Percentiles rank a stretch among this genome's conserved stretches.
Evolutionary conservation across 352 stramenopile species (phyloP).

Genomic region (Pythium pyrilobum): DNA sequence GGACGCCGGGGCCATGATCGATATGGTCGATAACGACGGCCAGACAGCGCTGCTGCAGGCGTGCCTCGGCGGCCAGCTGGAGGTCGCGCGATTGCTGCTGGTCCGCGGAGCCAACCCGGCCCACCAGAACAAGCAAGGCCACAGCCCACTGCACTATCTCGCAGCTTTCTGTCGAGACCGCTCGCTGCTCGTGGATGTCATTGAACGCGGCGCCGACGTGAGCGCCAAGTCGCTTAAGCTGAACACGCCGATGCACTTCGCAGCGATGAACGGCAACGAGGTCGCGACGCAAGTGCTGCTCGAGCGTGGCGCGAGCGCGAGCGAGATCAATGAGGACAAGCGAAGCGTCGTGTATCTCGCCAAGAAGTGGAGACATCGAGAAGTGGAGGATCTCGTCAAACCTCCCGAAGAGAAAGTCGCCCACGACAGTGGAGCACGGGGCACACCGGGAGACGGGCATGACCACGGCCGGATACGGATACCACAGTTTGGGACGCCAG

Average conservation of each 20-base stretch:
- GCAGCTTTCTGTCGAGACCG: conserved; percentile 55
- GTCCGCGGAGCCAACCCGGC: conserved; percentile 41
- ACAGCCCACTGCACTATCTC: conserved; percentile 62
- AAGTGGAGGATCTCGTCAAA: conserved; percentile 49
- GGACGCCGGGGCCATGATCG: conserved; percentile 38
- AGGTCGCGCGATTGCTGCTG: conserved; percentile 44
- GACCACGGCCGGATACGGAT: not conserved
- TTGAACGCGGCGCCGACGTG: conserved; percentile 47
- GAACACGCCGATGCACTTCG: conserved; percentile 72
- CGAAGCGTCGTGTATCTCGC: conserved; percentile 65
- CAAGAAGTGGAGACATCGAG: conserved; percentile 68
- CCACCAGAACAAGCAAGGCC: conserved; percentile 66
- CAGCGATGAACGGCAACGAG: conserved; percentile 73
- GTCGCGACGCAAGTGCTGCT: conserved; percentile 53
- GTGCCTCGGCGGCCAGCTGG: conserved; percentile 45
- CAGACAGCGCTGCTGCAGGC: conserved; percentile 59
- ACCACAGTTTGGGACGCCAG: conserved; percentile 1
- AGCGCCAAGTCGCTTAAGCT: conserved; percentile 69
- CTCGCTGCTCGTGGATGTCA: conserved; percentile 38
- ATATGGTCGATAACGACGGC: conserved; percentile 52
- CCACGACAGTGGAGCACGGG: not conserved
- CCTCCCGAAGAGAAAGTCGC: conserved; percentile 30
- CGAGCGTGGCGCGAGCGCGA: conserved; percentile 50
- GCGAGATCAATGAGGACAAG: conserved; percentile 72
- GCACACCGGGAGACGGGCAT: not conserved